A percentile compares a stretch with the other conserved stretches of the same genome.
Evolutionary conservation across 2,329 filamentous ascomycete species (phyloP).

Genomic region (Colletotrichum noveboracense): DNA sequence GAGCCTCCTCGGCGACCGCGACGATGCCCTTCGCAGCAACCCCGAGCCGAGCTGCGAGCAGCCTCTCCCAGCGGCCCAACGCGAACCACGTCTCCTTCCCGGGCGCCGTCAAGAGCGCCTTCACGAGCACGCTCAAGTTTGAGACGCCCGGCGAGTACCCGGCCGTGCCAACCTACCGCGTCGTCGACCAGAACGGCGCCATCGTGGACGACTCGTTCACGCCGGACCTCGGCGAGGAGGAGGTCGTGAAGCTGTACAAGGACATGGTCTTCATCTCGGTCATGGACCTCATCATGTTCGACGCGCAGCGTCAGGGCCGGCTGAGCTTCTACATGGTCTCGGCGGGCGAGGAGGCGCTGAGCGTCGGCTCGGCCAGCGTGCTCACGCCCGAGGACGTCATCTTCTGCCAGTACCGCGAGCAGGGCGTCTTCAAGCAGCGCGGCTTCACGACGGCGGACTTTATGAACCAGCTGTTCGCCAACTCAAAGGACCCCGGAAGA

Average conservation of each 20-base stretch:
- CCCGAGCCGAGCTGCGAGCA: conserved; percentile 45
- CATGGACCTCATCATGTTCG: conserved; percentile 98
- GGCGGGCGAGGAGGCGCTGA: conserved; percentile 92
- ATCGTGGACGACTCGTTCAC: conserved; percentile 77
- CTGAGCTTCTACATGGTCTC: conserved; percentile 98
- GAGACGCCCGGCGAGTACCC: conserved; percentile 73
- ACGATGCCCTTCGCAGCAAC: conserved; percentile 22
- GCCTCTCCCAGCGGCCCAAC: conserved; percentile 61
- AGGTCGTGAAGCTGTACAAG: conserved; percentile 64
- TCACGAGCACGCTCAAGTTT: conserved; percentile 82
- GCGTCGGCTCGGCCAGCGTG: conserved; percentile 86
- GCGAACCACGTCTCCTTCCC: conserved; percentile 75
- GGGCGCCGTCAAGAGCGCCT: conserved; percentile 93
- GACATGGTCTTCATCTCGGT: conserved; percentile 75
- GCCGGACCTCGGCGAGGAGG: conserved; percentile 71
- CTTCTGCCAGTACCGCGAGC: conserved; percentile 94
- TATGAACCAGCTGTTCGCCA: conserved; percentile 95
- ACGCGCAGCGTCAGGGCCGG: conserved; percentile 93
- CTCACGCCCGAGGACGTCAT: conserved; percentile 85
- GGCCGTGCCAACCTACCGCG: conserved; percentile 88
- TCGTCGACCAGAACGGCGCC: conserved; percentile 86
- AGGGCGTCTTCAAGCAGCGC: conserved; percentile 87
- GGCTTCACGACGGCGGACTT: conserved; percentile 89
- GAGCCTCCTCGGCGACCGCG: conserved; percentile 1
- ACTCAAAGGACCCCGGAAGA: conserved; percentile 76